These are phyloP conservation scores for Mrakia blollopis DNA, from an alignment of 768 basidiomycete species.

Conservation along the genomic window DNA sequence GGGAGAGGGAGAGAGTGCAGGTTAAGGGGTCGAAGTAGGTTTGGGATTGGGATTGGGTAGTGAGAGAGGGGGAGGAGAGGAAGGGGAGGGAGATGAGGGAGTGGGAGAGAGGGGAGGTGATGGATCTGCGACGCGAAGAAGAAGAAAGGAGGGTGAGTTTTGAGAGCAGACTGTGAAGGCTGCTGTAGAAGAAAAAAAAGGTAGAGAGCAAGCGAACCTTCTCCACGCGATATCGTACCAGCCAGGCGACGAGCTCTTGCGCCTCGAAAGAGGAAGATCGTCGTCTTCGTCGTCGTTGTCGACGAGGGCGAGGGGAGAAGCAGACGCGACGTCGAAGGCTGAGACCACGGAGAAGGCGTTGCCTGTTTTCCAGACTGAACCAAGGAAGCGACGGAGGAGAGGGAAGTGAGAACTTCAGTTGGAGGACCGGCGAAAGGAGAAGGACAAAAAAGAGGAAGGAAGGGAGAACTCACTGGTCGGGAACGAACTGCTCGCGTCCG, in stretches of 20 bases:
- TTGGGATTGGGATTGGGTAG: too few relatives aligned
- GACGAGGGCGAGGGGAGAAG: neutral
- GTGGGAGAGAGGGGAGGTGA: constrained; percentile 1
- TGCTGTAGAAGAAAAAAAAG: too few relatives aligned
- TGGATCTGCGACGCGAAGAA: neutral
- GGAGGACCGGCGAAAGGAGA: neutral
- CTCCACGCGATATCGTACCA: constrained; percentile 27
- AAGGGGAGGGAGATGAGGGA: constrained; percentile 19
- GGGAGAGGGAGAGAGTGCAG: constrained; percentile 37
- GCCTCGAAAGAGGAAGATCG: constrained; percentile 2
- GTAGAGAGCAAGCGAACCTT: neutral
- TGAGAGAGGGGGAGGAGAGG: too few relatives aligned
- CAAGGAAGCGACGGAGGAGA: too few relatives aligned
- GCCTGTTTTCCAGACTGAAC: constrained; percentile 18
- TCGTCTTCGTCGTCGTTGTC: constrained; percentile 14
- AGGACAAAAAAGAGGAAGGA: neutral
- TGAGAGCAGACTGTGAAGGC: too few relatives aligned
- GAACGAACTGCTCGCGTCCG: neutral
- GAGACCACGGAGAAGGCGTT: constrained; percentile 14
- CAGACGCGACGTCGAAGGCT: constrained; percentile 16
- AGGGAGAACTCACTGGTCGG: neutral
- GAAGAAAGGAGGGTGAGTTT: too few relatives aligned
- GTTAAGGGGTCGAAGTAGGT: constrained; percentile 44
- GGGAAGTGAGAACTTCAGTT: neutral
- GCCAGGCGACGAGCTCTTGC: constrained; percentile 7